phyloP scores from a whole-genome alignment of 2,329 filamentous ascomycete species.

The Penicillium griseofulvum region DNA sequence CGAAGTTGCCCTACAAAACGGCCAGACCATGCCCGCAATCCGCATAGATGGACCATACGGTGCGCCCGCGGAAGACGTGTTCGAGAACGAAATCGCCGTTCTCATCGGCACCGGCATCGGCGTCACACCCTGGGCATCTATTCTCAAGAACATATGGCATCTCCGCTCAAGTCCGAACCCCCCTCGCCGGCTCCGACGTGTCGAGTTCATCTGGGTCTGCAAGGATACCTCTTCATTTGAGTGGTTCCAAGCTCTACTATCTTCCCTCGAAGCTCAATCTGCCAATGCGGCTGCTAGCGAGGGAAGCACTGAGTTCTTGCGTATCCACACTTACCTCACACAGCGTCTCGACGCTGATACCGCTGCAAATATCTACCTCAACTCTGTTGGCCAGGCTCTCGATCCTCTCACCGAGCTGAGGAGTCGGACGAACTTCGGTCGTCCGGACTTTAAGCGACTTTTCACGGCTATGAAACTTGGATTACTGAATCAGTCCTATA shows the following conservation, averaged over 20 bases:
- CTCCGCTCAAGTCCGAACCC: slow-evolving; percentile 86
- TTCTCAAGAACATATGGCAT: slow-evolving; percentile 98
- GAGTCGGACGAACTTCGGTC: slow-evolving; percentile 87
- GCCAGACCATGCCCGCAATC: slow-evolving; percentile 84
- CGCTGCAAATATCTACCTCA: slow-evolving; percentile 93
- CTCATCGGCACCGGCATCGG: slow-evolving; percentile 81
- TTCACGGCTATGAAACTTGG: slow-evolving; percentile 84
- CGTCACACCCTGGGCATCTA: slow-evolving; percentile 82
- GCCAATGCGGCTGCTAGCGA: slow-evolving; percentile 62
- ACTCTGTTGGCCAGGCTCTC: slow-evolving; percentile 81
- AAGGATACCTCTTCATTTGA: slow-evolving; percentile 94
- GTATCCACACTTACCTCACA: slow-evolving; percentile 97
- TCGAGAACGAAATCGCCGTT: slow-evolving; percentile 80
- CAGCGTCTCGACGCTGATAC: slow-evolving; percentile 90
- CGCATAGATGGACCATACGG: slow-evolving; percentile 95
- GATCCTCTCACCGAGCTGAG: slow-evolving; percentile 92
- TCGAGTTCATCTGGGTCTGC: slow-evolving; percentile 99
- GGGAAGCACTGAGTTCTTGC: slow-evolving; percentile 71
- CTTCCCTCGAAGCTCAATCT: slow-evolving; percentile 84
- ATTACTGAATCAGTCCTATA: slow-evolving; percentile 79
- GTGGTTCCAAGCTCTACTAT: slow-evolving; percentile 95
- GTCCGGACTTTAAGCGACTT: slow-evolving; percentile 80
- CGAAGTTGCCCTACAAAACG: slow-evolving; percentile 91
- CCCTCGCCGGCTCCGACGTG: slow-evolving; percentile 81
- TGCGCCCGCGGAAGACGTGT: slow-evolving; percentile 95